Conservation (phyloP, 306 rosid genomes). For the Fragaria nilgerrensis region DNA sequence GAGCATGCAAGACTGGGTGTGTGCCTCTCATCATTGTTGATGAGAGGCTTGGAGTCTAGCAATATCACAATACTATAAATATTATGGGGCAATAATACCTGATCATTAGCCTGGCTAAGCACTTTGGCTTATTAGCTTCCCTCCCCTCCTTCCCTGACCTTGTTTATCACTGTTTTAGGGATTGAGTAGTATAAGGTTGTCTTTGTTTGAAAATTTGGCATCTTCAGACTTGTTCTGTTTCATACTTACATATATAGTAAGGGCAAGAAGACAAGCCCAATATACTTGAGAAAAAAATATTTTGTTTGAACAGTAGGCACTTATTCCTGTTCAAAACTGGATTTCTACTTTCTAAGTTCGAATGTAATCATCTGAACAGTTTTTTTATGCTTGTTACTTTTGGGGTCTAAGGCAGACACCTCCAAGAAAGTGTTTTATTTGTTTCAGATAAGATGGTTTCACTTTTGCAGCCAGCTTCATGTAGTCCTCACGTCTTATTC, state of each 20-base stretch:
- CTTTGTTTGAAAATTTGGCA: background rate
- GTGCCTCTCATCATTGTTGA: constrained; percentile 42
- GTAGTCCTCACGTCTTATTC: background rate
- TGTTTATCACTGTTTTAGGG: background rate
- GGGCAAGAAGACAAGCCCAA: background rate
- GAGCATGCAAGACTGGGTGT: constrained; percentile 35
- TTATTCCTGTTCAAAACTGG: background rate
- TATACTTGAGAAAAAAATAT: background rate
- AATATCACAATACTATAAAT: constrained; percentile 19
- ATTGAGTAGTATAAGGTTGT: background rate
- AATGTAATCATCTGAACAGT: background rate
- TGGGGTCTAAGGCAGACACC: background rate
- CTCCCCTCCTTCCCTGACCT: background rate
- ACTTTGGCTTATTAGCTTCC: background rate
- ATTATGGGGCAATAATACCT: background rate
- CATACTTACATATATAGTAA: background rate
- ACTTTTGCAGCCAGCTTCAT: background rate
- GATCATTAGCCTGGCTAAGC: constrained; percentile 1
- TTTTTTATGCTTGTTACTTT: background rate
- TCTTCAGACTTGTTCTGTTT: background rate
- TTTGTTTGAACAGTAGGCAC: background rate
- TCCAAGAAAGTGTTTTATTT: background rate
- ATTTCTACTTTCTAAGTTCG: background rate
- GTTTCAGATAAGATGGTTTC: constrained; percentile 9
- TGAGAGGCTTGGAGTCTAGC: constrained; percentile 57